Evolutionary conservation across 805 yeast species (phyloP).

Genomic region (Wickerhamomyces bovis): DNA sequence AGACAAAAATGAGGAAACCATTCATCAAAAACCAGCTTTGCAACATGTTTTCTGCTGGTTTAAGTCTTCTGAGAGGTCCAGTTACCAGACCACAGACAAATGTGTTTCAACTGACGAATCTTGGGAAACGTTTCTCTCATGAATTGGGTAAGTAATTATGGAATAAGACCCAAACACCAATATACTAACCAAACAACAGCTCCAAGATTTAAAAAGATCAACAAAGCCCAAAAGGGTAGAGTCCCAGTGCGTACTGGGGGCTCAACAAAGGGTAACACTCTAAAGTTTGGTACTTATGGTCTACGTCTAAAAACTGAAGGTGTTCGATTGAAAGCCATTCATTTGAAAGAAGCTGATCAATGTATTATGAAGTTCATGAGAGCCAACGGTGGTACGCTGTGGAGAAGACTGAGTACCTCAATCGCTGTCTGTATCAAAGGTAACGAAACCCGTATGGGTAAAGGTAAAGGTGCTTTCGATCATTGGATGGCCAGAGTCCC

Average conservation of each 20-base stretch:
- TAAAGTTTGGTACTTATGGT: conserved; percentile 80
- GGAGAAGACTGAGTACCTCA: conserved; percentile 77
- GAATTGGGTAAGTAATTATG: conserved; percentile 16
- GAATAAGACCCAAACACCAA: neutral
- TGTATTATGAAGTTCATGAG: conserved; percentile 80
- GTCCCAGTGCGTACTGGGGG: conserved; percentile 95
- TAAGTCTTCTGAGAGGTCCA: conserved; percentile 1
- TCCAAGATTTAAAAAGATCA: conserved; percentile 26
- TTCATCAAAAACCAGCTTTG: neutral
- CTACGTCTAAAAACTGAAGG: conserved; percentile 88
- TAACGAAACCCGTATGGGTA: conserved; percentile 99
- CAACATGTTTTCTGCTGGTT: neutral
- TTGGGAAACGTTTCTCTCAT: conserved; percentile 24
- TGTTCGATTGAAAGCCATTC: conserved; percentile 75
- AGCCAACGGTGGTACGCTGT: conserved; percentile 66
- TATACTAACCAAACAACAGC: conserved; percentile 7
- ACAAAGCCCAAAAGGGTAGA: conserved; percentile 88
- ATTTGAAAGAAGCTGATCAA: conserved; percentile 85
- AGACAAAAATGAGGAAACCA: neutral
- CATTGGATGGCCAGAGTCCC: conserved; percentile 97
- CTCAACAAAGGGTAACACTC: conserved; percentile 78
- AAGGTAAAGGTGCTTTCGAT: conserved; percentile 96
- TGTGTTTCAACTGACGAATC: neutral
- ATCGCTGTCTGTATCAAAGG: conserved; percentile 94
- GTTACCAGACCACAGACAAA: neutral